Evolutionary conservation across 2,329 filamentous ascomycete species (phyloP), one percentile per base, ranked within the genome.

Genomic region (Pseudogymnoascus destructans): DNA sequence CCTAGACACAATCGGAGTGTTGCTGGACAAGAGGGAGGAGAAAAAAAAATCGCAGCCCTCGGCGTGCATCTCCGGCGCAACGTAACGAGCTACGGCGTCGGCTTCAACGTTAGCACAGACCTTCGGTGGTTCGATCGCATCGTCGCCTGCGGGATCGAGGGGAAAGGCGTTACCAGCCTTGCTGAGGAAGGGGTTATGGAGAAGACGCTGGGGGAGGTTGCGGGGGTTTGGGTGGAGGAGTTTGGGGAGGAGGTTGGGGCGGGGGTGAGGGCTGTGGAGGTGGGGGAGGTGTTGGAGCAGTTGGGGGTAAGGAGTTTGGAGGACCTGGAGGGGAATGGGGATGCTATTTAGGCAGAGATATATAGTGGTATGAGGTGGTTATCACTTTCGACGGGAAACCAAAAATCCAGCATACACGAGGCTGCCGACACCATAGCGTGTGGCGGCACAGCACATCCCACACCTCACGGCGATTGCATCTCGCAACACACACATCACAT

Each of bases 31-130:
- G 15, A 5, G 27, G 7, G 27, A 15, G 66, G 68, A 0, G 73
- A 77, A 59, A 76, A 78, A 65, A 98, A 97, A 75, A 90, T 98
- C 64, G 89, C 89, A 0, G 90, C 91, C 0, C 75, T 97, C 40
- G 93, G 93, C 0, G 89, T 98, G n/a, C 91, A 97, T 73, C 79
- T 96, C 62, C 77, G 90, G 11, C 77, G 92, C 49, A 84, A 95
- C 71, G 79, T 97, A 35, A 90, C 85, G 21, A 88, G 85, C 61
- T 86, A 95, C 70, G 93, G 93, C 5, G 77, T 95, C 32, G 91
- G 88, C 2, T 69, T 96, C 69, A 89, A 95, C 75, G 73, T 89
- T n/a, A 73, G 74, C 63, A 81, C 85, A 59, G 80, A 87, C 63
- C 57, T 81, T 57, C 71, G 72, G 62, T 87, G 81, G 79, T 85